Base-by-base conservation (phyloP, 2,329 filamentous ascomycete species). In the Neofusicoccum sp. region DNA sequence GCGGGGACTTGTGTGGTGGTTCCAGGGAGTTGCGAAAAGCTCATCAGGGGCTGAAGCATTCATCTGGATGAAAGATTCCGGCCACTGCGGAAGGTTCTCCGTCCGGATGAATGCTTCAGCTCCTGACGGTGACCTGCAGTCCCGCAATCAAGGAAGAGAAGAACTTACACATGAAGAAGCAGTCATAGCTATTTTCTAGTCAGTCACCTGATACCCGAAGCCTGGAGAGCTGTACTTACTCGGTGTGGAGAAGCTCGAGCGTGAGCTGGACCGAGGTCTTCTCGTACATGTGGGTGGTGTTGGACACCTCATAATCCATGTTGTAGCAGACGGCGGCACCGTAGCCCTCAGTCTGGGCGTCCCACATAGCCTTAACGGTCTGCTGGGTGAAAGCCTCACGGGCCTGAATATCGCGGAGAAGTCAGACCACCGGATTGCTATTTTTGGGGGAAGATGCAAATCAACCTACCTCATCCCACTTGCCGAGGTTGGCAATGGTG, bases 241-340 rank as follows among this genome's bases (percentile, higher is more conserved):
- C 50, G 49, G 61, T 62, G 49, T 56, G 49, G 33, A 62, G 43
- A 16, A 56, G 49, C 16, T 56, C 14, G 5, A 39, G 61, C 43
- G 47, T 34, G 39, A 62, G 50, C 22, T 34, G 6, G 31, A 49
- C 50, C 22, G 41, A 47, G 29, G 49, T 62, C 61, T 47, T 47
- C 61, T 62, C 61, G 50, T 56, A 56, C 61, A 62, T 56, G 16
- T 33, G 39, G 41, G 5, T 9, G 12, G 61, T 62, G 61, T 62
- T 56, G 61, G 49, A 48, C 33, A 62, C 61, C 37, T 47, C 61
- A 34, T 62, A 62, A 44, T 2, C 61, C 61, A 62, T 62, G 61
- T 62, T 62, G 61, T 62, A 62, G 61, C 61, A 62, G 50, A 62
- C 22, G 43, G 61, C 61, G 3, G 61, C 61, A 22, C 50, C 61